Evolutionary conservation across 2,329 filamentous ascomycete genomes (phyloP).

Genomic region (Diplodia intermedia): DNA sequence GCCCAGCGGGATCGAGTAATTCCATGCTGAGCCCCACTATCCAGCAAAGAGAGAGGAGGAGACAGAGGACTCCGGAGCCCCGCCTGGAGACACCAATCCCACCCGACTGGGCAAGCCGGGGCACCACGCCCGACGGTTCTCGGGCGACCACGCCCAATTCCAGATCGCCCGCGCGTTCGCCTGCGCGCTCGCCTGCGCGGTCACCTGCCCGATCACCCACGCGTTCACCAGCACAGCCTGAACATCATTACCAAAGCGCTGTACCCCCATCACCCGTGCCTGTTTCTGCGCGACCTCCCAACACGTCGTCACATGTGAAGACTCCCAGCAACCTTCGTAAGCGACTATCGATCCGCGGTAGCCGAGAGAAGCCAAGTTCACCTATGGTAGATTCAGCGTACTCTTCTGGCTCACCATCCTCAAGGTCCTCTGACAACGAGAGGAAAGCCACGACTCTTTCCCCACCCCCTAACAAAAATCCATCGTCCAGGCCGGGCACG

Average conservation of each 20-base stretch:
- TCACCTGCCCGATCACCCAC: slow-evolving; percentile 19
- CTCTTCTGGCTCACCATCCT: slow-evolving; percentile 46
- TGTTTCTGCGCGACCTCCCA: background rate
- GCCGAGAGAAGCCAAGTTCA: slow-evolving; percentile 28
- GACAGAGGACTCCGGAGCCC: slow-evolving; percentile 19
- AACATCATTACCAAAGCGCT: background rate
- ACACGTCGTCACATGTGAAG: slow-evolving; percentile 19
- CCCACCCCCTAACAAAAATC: background rate
- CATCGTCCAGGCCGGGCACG: slow-evolving; percentile 16
- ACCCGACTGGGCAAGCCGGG: slow-evolving; percentile 21
- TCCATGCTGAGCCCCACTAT: slow-evolving; percentile 7
- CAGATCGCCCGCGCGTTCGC: slow-evolving; percentile 23
- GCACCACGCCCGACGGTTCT: slow-evolving; percentile 25
- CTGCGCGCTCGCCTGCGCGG: slow-evolving; percentile 25
- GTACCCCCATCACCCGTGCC: slow-evolving; percentile 7
- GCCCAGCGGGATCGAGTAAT: background rate
- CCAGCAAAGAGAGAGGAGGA: slow-evolving; percentile 19
- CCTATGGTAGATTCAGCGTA: slow-evolving; percentile 45
- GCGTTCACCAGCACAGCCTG: slow-evolving; percentile 8
- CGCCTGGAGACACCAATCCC: slow-evolving; percentile 30
- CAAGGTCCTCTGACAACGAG: slow-evolving; percentile 33
- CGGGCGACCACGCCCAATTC: slow-evolving; percentile 29
- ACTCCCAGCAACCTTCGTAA: slow-evolving; percentile 24
- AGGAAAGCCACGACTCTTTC: slow-evolving; percentile 1
- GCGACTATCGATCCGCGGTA: slow-evolving; percentile 19